Evolutionary conservation across 176 grass and related monocot species (phyloP), one percentile per base, ranked within the genome.

Genomic region (Oryza longistaminata): DNA sequence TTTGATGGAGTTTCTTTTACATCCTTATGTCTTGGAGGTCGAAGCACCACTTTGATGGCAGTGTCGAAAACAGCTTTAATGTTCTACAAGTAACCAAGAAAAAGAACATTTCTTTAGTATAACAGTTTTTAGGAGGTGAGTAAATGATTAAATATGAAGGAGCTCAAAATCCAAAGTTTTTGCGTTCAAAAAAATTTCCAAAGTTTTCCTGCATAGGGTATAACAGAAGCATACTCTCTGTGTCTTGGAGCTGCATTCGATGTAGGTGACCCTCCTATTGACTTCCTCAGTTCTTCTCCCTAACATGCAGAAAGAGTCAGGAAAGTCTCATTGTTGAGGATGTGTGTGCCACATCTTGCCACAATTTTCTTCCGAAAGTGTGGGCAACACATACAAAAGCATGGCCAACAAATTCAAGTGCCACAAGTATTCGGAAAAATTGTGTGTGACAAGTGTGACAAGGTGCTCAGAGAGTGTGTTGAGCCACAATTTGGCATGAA

Each of bases 171-270:
- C 3, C 21, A 11, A 26, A 43, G 19, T 33, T 37, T 66, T n/a
- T n/a, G n/a, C n/a, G n/a, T n/a, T n/a, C n/a, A n/a, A n/a, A n/a
- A 11, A 26, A 43, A 13, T 33, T 37, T 66, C 3, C 19, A 11
- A 26, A 43, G 19, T 33, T 37, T 66, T 45, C 17, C 9, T 42
- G 39, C 13, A 13, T 35, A 44, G 29, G 24, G 75, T 62, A 29
- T 3, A 88, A 64, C 16, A 81, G 62, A 37, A 45, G 40, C 71
- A 67, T 85, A 91, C 88, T 74, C 87, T 78, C 65, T 95, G 93
- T 76, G 91, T 95, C 86, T 93, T 93, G 60, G 91, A 95, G 88
- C 93, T 93, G 91, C 93, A 92, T 64, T 95, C 90, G 21, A 93
- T 88, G 27, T 95, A 93, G 9, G 88, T 86, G 6, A 92, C 87